A percentile compares a stretch with the other conserved stretches of the same genome.
Conservation (phyloP, 2,329 filamentous ascomycete genomes). For the Chaetomiaceae sp. region DNA sequence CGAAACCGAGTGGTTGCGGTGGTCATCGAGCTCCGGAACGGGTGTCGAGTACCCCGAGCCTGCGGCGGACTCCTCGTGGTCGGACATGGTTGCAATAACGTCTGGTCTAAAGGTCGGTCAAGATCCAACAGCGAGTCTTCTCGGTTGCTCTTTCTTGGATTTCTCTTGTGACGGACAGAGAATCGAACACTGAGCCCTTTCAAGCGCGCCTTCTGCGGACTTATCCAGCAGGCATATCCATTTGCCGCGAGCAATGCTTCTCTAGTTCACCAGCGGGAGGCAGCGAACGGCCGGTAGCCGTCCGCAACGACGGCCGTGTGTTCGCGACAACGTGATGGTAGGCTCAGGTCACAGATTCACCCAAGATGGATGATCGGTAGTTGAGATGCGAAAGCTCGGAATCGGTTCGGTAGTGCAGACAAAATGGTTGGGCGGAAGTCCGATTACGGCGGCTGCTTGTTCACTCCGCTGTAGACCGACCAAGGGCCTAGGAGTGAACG, state of each 20-base stretch:
- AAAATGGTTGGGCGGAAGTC: conserved; percentile 22
- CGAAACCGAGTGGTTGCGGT: conserved; percentile 62
- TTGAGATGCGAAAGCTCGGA: not conserved
- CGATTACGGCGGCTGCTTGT: conserved; percentile 97
- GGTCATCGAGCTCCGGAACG: conserved; percentile 79
- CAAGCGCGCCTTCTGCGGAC: conserved; percentile 17
- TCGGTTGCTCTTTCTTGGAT: not conserved
- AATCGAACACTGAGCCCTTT: conserved; percentile 19
- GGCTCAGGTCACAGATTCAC: conserved; percentile 1
- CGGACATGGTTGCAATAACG: conserved; percentile 51
- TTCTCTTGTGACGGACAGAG: conserved; percentile 6
- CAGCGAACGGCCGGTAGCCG: conserved; percentile 31
- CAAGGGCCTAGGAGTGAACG: conserved; percentile 89
- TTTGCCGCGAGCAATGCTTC: conserved; percentile 16
- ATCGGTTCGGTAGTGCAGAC: not conserved
- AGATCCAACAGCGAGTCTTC: not conserved
- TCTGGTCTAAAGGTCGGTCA: conserved; percentile 1
- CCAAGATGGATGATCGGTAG: conserved; percentile 7
- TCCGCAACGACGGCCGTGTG: conserved; percentile 24
- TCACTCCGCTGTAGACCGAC: conserved; percentile 91
- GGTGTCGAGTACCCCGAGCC: conserved; percentile 65
- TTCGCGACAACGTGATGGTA: conserved; percentile 13
- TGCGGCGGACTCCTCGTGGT: conserved; percentile 53
- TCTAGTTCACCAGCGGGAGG: conserved; percentile 27
- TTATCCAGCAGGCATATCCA: conserved; percentile 26